Conservation (phyloP, 2,329 filamentous ascomycete species). For the Aphanocladium album region DNA sequence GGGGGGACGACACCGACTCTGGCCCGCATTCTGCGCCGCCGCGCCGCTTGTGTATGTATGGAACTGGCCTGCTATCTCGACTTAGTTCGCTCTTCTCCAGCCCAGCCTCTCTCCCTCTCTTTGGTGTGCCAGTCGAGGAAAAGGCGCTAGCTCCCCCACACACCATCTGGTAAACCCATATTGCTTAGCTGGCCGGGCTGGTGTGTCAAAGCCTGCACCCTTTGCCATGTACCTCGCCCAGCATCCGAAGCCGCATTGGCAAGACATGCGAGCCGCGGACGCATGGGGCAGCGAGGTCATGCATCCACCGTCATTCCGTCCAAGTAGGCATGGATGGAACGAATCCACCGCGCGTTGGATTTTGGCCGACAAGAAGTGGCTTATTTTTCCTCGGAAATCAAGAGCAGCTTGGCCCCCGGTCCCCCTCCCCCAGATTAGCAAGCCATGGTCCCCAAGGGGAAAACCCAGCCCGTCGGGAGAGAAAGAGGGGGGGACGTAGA, state of each 20-base stretch:
- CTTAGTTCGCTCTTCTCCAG: background rate
- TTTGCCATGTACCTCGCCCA: conserved; percentile 1
- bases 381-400: background rate
- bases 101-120: background rate
- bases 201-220: background rate
- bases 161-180: conserved; percentile 7
- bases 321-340: background rate
- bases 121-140: background rate
- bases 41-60: background rate
- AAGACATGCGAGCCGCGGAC: conserved; percentile 8
- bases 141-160: conserved; percentile 9
- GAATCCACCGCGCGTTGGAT: conserved; percentile 5
- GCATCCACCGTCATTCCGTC: conserved; percentile 7
- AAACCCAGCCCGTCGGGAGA: background rate
- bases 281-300: conserved; percentile 9
- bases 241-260: conserved; percentile 8
- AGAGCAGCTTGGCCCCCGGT: background rate
- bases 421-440: background rate
- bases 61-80: background rate
- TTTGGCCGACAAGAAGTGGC: background rate
- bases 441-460: background rate
- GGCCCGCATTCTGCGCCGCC: conserved; percentile 3
- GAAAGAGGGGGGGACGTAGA: background rate
- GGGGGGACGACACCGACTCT: background rate
- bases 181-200: background rate